phyloP scores from a whole-genome alignment of 1,284 basidiomycete species.

The Cutaneotrichosporon cavernicola region DNA sequence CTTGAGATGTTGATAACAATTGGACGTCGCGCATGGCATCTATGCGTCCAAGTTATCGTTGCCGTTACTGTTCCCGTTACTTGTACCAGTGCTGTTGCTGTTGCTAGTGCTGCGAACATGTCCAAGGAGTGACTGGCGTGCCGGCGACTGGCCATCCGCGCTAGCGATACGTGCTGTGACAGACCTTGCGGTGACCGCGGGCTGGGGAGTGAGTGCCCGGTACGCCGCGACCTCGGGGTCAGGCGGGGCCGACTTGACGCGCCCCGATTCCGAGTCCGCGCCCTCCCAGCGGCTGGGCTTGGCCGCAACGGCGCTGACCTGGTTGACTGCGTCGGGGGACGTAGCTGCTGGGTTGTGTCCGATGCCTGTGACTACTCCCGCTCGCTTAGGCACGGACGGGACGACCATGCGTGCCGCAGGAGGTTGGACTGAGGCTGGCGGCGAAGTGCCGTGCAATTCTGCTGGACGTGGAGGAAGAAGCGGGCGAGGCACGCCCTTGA shows the following conservation, averaged over 20 bases:
- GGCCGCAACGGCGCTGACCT: neutral
- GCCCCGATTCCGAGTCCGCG: neutral
- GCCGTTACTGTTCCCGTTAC: neutral
- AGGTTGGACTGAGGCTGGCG: neutral
- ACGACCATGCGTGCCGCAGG: constrained; percentile 42
- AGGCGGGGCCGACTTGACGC: too few relatives aligned
- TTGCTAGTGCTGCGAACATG: neutral
- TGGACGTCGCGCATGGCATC: neutral
- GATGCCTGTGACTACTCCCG: constrained; percentile 44
- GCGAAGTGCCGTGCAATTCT: constrained; percentile 2
- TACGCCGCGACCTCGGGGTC: neutral
- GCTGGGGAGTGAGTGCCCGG: neutral
- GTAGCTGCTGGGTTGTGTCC: constrained; percentile 9
- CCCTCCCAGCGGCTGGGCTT: neutral
- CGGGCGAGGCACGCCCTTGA: neutral
- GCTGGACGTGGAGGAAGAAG: neutral
- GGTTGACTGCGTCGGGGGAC: neutral
- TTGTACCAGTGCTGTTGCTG: neutral
- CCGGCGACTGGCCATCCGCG: neutral
- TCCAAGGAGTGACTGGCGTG: neutral
- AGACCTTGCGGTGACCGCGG: neutral
- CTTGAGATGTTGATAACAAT: neutral
- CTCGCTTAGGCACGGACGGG: constrained; percentile 44
- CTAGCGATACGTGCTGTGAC: constrained; percentile 3
- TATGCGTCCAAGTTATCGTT: neutral